Conservation (phyloP, 2,329 filamentous ascomycete species). For the Venturia asperata region DNA sequence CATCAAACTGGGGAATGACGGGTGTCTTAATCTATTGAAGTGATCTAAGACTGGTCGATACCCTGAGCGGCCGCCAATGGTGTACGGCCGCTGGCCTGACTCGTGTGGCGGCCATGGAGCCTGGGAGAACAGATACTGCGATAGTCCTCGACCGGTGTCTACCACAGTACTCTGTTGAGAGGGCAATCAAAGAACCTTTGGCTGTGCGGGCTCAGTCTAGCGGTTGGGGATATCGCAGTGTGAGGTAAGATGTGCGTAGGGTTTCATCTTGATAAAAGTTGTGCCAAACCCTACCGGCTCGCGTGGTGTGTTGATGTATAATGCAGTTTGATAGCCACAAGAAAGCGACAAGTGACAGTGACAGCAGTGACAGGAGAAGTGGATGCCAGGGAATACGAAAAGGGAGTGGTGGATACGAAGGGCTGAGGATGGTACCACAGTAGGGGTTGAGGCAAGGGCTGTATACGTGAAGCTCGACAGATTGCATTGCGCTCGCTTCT, state of each 20-base stretch:
- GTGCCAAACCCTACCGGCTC: not conserved
- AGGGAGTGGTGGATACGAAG: not conserved
- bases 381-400: not conserved
- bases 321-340: too few relatives aligned
- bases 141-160: too few relatives aligned
- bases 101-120: not conserved
- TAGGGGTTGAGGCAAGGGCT: not conserved
- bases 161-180: not conserved
- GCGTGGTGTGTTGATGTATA: too few relatives aligned
- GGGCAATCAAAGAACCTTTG: not conserved
- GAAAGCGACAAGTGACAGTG: not conserved
- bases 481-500: not conserved
- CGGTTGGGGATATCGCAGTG: not conserved
- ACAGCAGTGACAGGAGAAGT: not conserved
- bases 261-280: not conserved
- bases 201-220: not conserved
- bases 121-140: not conserved
- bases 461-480: conserved; percentile 1
- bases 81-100: not conserved
- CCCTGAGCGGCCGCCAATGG: not conserved
- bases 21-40: not conserved
- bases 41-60: not conserved
- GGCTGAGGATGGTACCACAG: not conserved
- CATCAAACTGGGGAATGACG: not conserved
- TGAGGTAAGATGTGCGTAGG: not conserved